Evolutionary conservation across 768 basidiomycete genomes (phyloP), one percentile per base, ranked within the genome.

Genomic region (Tephrocybe sp.): DNA sequence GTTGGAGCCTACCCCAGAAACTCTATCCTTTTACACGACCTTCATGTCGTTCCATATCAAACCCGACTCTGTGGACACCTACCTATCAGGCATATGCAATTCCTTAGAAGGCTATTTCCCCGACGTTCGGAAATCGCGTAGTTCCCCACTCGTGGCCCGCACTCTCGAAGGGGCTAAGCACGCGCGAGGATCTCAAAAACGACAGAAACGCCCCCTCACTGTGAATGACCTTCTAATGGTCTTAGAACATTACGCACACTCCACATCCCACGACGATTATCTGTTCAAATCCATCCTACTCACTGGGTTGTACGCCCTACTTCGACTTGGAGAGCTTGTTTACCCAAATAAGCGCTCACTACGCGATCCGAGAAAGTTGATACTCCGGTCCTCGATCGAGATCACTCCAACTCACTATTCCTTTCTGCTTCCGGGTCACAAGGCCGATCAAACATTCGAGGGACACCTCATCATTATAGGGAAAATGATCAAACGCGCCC

Each of bases 51-150:
- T 53, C 37, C 60, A 63, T 46, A 69, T 72, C 37, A 44, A 66
- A 13, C 70, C 70, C 7, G n/a, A 31, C 4, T 45, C 45, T 5
- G 24, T 45, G 7, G n/a, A 22, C 3, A 12, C 10, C 4, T 75
- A 75, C 50, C 57, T 75, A 0, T 70, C 69, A 4, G 70, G 73
- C 9, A 69, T 71, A n/a, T 65, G 65, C 48, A 64, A 62, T 24
- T 49, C 64, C 16, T 62, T 75, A 0, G 66, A 71, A 41, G 6
- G 57, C 0, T 51, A 56, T 10, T 74, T 58, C n/a, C n/a, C n/a
- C n/a, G n/a, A n/a, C n/a, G n/a, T n/a, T n/a, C n/a, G n/a, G n/a
- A n/a, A n/a, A n/a, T 36, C 27, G 4, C 58, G 63, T 11, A 33
- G 27, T 3, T 42, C 37, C 12, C 3, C 38, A 4, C 3, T 48